Evolutionary conservation across 2,329 filamentous ascomycete species (phyloP), one percentile per base, ranked within the genome.

Genomic region (Ophiostoma quercus): DNA sequence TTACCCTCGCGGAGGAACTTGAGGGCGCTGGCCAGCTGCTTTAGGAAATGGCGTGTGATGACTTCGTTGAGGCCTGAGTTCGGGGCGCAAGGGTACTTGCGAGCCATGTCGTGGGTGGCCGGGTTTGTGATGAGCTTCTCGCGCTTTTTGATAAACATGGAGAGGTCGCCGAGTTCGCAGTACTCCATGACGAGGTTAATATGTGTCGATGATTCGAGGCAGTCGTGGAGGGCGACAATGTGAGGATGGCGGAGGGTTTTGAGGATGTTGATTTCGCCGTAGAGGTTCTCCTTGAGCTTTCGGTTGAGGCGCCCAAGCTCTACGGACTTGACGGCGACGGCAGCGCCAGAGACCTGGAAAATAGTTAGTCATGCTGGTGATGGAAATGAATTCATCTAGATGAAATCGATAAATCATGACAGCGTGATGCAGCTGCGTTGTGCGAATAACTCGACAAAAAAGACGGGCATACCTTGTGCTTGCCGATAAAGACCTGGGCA

Each of bases 121-220:
- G 91, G 88, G 77, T 96, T 91, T 67, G 89, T 90, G 63, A 84
- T 85, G 65, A 97, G 86, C 77, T 89, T 91, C 72, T 94, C 89
- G 72, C 94, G 88, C 81, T 95, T 96, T 84, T 95, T 96, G 82
- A 99, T 97, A 80, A 99, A 98, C 69, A 94, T 85, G 12, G 95
- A 96, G 71, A 99, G 82, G 77, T 99, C 95, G 29, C 95, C 94
- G 57, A 99, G 86, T 77, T 96, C 92, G 81, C 95, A 98, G 80
- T 96, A 98, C 81, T 99, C 95, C 94, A 98, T 99, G 73, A 98
- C 90, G 71, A 99, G 86, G 80, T 99, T 95, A 80, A 98, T 97
- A 77, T 96, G 92, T 29, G 90, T 89, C 3, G 87, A 83, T 0
- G 92, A 90, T 79, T 98, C 94, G 79, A 94, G 86, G 82, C 94